These are phyloP conservation scores for Psidium friedrichsthalianum DNA, from an alignment of 345 rosid species.

Conservation along the genomic window DNA sequence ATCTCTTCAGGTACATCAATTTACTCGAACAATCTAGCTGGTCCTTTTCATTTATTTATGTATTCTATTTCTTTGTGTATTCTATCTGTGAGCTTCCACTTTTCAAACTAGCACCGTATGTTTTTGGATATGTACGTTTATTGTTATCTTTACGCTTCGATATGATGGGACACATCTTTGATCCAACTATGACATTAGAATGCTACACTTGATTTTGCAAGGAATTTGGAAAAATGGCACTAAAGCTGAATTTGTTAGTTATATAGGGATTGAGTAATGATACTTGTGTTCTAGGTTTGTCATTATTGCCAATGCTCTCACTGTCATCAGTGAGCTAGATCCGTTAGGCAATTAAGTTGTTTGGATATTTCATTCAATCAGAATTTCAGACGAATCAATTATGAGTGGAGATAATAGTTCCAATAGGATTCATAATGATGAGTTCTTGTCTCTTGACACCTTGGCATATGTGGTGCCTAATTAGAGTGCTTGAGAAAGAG, in stretches of 20 bases:
- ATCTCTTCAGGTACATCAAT: conserved; percentile 48
- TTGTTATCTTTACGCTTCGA: background rate
- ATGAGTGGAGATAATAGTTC: background rate
- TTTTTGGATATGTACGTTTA: background rate
- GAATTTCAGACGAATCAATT: background rate
- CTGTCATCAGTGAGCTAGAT: background rate
- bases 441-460: background rate
- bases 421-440: background rate
- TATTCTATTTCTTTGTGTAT: background rate
- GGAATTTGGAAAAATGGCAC: background rate
- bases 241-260: background rate
- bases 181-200: background rate
- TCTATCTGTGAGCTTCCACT: background rate
- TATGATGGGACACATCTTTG: background rate
- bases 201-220: background rate
- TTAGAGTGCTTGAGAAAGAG: background rate
- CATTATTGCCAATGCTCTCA: background rate
- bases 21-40: background rate
- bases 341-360: background rate
- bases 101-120: background rate
- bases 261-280: background rate
- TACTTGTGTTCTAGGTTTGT: background rate
- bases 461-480: background rate
- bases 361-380: background rate
- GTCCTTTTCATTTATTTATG: background rate